A percentile compares a stretch with the other conserved stretches of the same genome.
phyloP scores from a whole-genome alignment of 2,329 filamentous ascomycete species.

The Trichoderma aggressivum region DNA sequence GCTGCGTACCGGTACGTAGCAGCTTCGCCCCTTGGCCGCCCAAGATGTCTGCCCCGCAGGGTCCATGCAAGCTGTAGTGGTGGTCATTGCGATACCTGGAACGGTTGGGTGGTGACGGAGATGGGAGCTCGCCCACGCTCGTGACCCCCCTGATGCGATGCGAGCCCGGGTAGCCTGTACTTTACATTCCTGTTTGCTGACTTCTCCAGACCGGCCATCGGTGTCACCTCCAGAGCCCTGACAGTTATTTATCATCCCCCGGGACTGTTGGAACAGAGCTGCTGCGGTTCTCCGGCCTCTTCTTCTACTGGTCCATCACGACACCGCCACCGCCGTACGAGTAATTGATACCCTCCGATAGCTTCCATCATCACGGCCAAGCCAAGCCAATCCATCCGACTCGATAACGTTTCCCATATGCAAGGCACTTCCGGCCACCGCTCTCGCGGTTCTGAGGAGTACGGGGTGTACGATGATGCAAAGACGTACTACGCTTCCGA shows the following conservation, averaged over 20 bases:
- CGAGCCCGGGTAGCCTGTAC: neutral
- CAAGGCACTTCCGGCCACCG: conserved; percentile 29
- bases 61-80: conserved; percentile 14
- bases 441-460: conserved; percentile 43
- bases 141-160: conserved; percentile 12
- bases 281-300: neutral
- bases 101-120: neutral
- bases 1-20: conserved; percentile 8
- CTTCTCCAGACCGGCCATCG: neutral
- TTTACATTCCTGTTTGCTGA: conserved; percentile 2
- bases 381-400: neutral
- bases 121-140: conserved; percentile 13
- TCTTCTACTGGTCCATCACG: conserved; percentile 10
- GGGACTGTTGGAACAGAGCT: conserved; percentile 1
- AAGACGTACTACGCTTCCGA: conserved; percentile 58
- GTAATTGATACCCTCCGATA: conserved; percentile 1
- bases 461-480: conserved; percentile 54
- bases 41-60: conserved; percentile 13
- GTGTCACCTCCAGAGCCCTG: conserved; percentile 13
- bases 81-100: neutral
- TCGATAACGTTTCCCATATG: conserved; percentile 25
- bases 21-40: neutral
- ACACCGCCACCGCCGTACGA: neutral
- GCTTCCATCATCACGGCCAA: neutral
- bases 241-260: conserved; percentile 5